A percentile compares a stretch with the other conserved stretches of the same genome.
Evolutionary conservation across 2,329 filamentous ascomycete species (phyloP).

Genomic region (Penicillium sp.): DNA sequence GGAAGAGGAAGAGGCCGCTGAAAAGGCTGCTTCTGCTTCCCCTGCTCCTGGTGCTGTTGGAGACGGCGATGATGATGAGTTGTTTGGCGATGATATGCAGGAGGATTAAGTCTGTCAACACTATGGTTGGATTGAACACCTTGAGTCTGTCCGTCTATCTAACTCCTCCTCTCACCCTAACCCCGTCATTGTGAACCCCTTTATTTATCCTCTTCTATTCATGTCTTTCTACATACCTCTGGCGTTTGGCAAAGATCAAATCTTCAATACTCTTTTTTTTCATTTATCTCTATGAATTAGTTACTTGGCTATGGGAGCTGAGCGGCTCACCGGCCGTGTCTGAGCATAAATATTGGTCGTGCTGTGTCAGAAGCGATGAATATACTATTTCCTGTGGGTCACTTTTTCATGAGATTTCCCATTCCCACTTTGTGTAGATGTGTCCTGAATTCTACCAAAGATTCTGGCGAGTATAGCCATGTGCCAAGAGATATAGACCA

Average conservation of each 20-base stretch:
- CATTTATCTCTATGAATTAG: not conserved
- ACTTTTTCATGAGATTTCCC: not conserved
- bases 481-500: too few species aligned
- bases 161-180: too few species aligned
- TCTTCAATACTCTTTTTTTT: not conserved
- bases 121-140: not conserved
- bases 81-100: constrained; percentile 6
- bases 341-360: not conserved
- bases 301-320: not conserved
- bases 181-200: not conserved
- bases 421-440: too few species aligned
- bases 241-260: constrained; percentile 3
- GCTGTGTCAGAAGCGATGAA: not conserved
- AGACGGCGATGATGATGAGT: constrained; percentile 35
- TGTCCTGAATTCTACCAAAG: too few species aligned
- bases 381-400: not conserved
- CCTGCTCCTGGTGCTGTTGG: constrained; percentile 24
- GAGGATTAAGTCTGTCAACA: not conserved
- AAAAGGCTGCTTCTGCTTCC: not conserved
- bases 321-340: not conserved
- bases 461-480: too few species aligned
- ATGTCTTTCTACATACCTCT: constrained; percentile 5
- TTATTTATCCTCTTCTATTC: not conserved
- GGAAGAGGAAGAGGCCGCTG: constrained; percentile 44
- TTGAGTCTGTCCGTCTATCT: too few species aligned